Base-by-base conservation (phyloP, 2,329 filamentous ascomycete species). In the Cladosporium sp. region DNA sequence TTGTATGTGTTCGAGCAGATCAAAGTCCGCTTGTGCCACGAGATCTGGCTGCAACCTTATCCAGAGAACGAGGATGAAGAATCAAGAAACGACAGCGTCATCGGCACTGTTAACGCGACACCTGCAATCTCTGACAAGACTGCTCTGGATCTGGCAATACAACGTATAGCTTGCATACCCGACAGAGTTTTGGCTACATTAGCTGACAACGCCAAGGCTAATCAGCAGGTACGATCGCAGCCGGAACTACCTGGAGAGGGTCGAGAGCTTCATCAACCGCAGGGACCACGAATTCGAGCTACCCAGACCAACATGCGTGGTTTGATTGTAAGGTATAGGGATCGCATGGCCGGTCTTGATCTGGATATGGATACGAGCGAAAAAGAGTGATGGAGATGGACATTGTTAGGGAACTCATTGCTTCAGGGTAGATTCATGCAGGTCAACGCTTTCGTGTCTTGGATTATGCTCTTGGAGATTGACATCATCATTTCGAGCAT, bases 11-110 rank as follows among this genome's bases (percentile, higher is more conserved):
- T 64, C 24, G 54, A 59, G 13, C 35, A 59, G 37, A 42, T 65
- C 32, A 64, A 63, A 40, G 45, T 25, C n/a, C 60, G 64, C 12
- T 40, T 66, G n/a, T 61, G 61, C 32, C 42, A 56, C 8, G 64
- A 66, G 34, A 58, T 66, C 37, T 66, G 62, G 55, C 56, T 58
- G 17, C 39, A 54, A 19, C 20, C n/a, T 4, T 58, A 58, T 9
- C 48, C 48, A 7, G 49, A 20, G 32, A 13, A 32, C 17, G n/a
- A 19, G 7, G 45, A n/a, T n/a, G 36, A 28, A 17, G 35, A n/a
- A 24, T 35, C 12, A 35, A 49, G 35, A 17, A 9, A 10, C 10
- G 40, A 47, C 28, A 45, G 52, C 19, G 52, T 32, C 20, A 55
- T 55, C 8, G 32, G 28, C 19, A 44, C 37, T 2, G 17, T 25